Evolutionary conservation across 140 eudicot species (phyloP), one percentile per base, ranked within the genome.

Genomic region (Ambrosia hybrid): DNA sequence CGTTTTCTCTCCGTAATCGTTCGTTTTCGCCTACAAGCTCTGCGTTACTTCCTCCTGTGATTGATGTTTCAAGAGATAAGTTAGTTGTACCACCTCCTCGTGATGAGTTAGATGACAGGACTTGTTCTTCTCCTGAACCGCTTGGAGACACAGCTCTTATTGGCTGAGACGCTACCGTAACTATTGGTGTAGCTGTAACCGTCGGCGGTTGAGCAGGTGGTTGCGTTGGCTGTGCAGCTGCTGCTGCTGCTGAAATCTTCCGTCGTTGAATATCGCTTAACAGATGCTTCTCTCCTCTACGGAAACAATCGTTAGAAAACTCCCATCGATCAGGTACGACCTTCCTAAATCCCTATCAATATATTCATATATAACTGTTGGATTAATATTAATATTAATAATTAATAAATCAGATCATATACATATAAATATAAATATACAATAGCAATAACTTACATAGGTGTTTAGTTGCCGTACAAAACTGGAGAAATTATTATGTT

Each of bases 301-400:
- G 86, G 21, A 91, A 88, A 73, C 79, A 79, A 6, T 88, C 96
- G 39, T 91, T 91, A 0, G 96, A 79, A 58, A 91, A 91, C 71
- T 91, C 97, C 97, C 96, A 91, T 36, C 96, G 97, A 77, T 91
- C 97, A 52, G 97, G 96, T 36, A 88, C 88, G 9, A 88, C 91
- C 77, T 91, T 91, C 65, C 96, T 79, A 58, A 91, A 91, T 59
- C 97, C 97, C 97, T 91, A 74, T 65, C 63, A 30, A 30, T 30
- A 30, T 1, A 30, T 30, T 30, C 34, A 30, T 2, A 30, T 30
- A 30, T 30, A 30, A 30, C 34, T 30, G 34, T 30, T 30, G 34
- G 26, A 21, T 21, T 21, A 51, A 49, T 30, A 30, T 21, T 21
- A 51, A 49, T 30, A 30, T 30, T 30, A 30, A 30, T 30, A 30